Conservation (phyloP, 768 basidiomycete species). For the Suillus occidentalis region DNA sequence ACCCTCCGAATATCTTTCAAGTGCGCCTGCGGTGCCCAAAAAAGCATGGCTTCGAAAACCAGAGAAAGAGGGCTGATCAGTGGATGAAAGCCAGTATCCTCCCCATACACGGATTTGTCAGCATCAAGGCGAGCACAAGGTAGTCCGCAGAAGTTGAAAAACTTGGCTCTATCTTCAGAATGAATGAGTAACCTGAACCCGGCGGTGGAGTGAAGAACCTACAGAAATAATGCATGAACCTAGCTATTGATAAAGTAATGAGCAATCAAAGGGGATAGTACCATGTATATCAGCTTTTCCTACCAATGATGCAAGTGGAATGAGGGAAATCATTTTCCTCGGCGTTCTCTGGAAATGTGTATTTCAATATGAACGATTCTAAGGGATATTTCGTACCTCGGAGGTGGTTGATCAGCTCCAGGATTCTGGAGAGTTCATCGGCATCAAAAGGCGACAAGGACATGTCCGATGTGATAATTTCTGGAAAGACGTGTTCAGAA, state of each 20-base stretch:
- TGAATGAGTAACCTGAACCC: background rate
- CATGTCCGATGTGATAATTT: slow-evolving; percentile 8
- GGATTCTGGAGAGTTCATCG: slow-evolving; percentile 8
- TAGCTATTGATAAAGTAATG: background rate
- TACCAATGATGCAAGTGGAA: slow-evolving; percentile 12
- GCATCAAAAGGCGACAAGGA: slow-evolving; percentile 9
- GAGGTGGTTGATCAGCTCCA: slow-evolving; percentile 9
- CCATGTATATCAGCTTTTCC: background rate
- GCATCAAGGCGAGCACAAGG: slow-evolving; percentile 10
- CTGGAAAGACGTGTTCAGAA: background rate
- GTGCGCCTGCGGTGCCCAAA: slow-evolving; percentile 9
- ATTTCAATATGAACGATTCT: background rate
- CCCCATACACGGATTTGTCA: slow-evolving; percentile 7
- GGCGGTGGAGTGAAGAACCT: background rate
- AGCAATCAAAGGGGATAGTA: background rate
- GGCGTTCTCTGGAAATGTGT: slow-evolving; percentile 1
- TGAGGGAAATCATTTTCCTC: slow-evolving; percentile 1
- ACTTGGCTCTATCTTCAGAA: slow-evolving; percentile 11
- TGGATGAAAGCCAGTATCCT: slow-evolving; percentile 3
- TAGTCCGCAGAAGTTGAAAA: slow-evolving; percentile 12
- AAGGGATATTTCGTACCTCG: background rate
- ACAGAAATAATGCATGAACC: slow-evolving; percentile 6
- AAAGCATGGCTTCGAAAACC: slow-evolving; percentile 4
- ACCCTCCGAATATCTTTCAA: slow-evolving; percentile 2
- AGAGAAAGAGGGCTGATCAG: background rate